Conservation (phyloP, 495 filamentous ascomycete genomes). For the Coniosporium apollinis region DNA sequence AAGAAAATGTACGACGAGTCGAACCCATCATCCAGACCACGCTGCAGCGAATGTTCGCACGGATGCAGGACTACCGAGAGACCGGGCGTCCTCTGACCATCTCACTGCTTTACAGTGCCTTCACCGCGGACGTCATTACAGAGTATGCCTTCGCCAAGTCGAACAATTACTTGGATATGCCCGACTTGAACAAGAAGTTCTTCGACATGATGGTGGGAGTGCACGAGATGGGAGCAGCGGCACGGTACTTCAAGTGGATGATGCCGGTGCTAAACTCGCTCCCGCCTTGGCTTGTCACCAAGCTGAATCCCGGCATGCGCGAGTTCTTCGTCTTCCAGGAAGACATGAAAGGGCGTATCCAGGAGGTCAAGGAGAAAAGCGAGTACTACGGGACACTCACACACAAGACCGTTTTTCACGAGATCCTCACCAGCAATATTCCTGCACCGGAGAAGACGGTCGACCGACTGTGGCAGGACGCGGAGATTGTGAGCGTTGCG, state of each 20-base stretch:
- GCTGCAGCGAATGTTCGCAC: constrained; percentile 18
- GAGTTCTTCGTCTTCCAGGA: no score
- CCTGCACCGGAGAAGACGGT: constrained; percentile 22
- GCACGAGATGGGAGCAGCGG: no score
- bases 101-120: constrained; percentile 22
- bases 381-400: no score
- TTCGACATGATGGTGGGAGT: no score
- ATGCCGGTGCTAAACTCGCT: no score
- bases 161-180: constrained; percentile 22
- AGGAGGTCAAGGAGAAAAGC: no score
- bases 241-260: no score
- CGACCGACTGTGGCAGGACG: constrained; percentile 27
- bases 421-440: constrained; percentile 26
- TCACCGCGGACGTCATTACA: constrained; percentile 31
- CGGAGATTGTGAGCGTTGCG: constrained; percentile 27
- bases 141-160: constrained; percentile 23
- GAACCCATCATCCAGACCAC: constrained; percentile 23
- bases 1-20: constrained; percentile 19
- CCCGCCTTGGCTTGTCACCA: no score
- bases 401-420: constrained; percentile 29
- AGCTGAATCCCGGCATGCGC: no score
- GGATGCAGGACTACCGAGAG: constrained; percentile 10
- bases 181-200: constrained; percentile 14
- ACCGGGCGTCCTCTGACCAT: constrained; percentile 18
- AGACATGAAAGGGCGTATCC: no score